Evolutionary conservation across 106 monocot genomes (phyloP), one percentile per base, ranked within the genome.

Genomic region (Ottelia alismoides): DNA sequence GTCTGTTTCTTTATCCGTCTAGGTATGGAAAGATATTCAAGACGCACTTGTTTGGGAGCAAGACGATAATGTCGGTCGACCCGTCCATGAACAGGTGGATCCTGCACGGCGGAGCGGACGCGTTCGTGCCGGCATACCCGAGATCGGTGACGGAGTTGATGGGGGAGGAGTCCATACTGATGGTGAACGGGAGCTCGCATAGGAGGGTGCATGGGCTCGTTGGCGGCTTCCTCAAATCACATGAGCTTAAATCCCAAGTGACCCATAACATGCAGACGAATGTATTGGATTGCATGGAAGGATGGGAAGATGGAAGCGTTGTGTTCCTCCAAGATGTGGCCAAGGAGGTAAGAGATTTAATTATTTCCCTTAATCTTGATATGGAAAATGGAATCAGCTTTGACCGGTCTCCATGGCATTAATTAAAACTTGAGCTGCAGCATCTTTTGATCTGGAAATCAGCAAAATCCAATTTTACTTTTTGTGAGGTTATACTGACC

Each of bases 11-110:
- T n/a, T 40, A 1, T 7, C 10, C 20, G 7, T 56, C 22, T 21
- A 85, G 84, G 76, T 69, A 85, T 28, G 92, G 92, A 1, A 75
- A 80, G 23, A 87, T 92, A 40, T 92, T 92, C 69, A 80, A 74
- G 51, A 83, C 92, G 6, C 92, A 92, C 67, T 21, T 92, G 20
- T 92, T 92, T 31, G 92, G 92, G 0, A 72, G 74, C 43, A 72
- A 86, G 17, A 83, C 92, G 14, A 73, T 92, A 27, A 83, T 92
- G 28, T 87, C 92, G n/a, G 77, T 76, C 2, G 87, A 87, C 44
- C 87, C 87, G 0, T 87, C 87, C 45, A 74, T 92, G 22, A 93
- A 72, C 65, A 32, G 77, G 30, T 58, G 72, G 18, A 70, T 88
- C 11, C 70, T 93, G 21, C 87, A 84, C 21, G 81, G 87, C 65